These are phyloP conservation scores for Pseudogymnoascus sp. DNA, from an alignment of 2,329 filamentous ascomycete genomes.

Conservation along the genomic window DNA sequence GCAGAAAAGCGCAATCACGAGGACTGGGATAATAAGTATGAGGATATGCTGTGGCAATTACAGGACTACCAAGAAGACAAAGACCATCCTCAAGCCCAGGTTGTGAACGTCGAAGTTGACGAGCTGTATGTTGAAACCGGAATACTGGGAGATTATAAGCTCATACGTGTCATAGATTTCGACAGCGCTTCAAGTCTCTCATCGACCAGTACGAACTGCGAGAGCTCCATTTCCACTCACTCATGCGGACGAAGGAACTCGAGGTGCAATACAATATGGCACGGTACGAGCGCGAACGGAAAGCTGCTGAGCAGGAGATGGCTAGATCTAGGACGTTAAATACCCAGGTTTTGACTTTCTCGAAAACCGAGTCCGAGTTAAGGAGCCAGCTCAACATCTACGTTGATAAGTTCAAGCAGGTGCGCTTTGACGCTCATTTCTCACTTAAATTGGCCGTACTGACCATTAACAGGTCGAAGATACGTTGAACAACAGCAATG, in stretches of 20 bases:
- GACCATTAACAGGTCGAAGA: slow-evolving; percentile 79
- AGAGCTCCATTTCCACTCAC: slow-evolving; percentile 86
- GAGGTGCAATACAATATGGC: slow-evolving; percentile 90
- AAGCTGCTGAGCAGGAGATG: slow-evolving; percentile 74
- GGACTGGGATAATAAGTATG: slow-evolving; percentile 78
- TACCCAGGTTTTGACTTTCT: slow-evolving; percentile 87
- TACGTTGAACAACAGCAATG: slow-evolving; percentile 96
- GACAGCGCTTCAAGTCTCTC: slow-evolving; percentile 84
- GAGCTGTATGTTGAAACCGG: slow-evolving; percentile 58
- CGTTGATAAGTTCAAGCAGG: slow-evolving; percentile 99
- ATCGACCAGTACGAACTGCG: slow-evolving; percentile 95
- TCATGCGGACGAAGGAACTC: slow-evolving; percentile 88
- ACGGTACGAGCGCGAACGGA: slow-evolving; percentile 82
- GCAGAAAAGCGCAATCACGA: slow-evolving; percentile 75
- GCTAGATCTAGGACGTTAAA: slow-evolving; percentile 78
- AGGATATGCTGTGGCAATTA: slow-evolving; percentile 72
- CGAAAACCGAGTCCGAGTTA: slow-evolving; percentile 89
- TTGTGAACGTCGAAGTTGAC: slow-evolving; percentile 79
- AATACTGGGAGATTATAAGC: slow-evolving; percentile 15
- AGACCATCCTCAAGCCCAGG: slow-evolving; percentile 71
- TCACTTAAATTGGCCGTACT: slow-evolving; percentile 21
- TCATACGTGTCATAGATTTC: slow-evolving; percentile 57
- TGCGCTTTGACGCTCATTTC: slow-evolving; percentile 39
- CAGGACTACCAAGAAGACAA: slow-evolving; percentile 85
- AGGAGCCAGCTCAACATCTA: slow-evolving; percentile 96